Evolutionary conservation across 768 basidiomycete genomes (phyloP), one percentile per base, ranked within the genome.

Genomic region (Mrakia frigida): DNA sequence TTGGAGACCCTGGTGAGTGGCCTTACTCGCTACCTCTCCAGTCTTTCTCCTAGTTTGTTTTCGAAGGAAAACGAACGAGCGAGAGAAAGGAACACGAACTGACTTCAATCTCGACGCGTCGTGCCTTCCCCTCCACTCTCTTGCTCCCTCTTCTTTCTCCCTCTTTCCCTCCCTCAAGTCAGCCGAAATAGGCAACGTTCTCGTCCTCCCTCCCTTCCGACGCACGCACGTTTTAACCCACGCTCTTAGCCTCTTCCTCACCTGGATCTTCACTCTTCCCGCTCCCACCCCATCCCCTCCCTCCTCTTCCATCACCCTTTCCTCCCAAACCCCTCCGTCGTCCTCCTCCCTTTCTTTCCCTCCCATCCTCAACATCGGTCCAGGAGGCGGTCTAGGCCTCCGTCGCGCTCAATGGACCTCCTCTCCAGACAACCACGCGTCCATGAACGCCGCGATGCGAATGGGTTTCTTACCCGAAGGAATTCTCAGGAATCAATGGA

Each of bases 181-280:
- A 1, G 35, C 59, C 25, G 71, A 72, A 28, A 33, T 72, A 13
- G 71, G 71, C 3, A 53, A 72, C 59, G 71, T 72, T 6, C 35
- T 72, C 10, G 39, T 53, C 52, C 52, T 56, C 10, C 59, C 71
- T 1, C n/a, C 52, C 53, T 72, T 72, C 61, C 73, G 63, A 18
- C 59, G 60, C 14, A 74, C 73, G 4, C 60, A 74, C 46, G 63
- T 74, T 35, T 60, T 74, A 28, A 61, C 73, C 18, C 73, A 74
- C 25, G 59, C 73, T 9, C 46, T 60, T 14, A 41, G 39, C 31
- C 73, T 74, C 14, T 46, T 65, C 39, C n/a, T 74, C 25, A 35
- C 73, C 10, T 63, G 56, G 63, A 13, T n/a, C 21, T 74, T 74
- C 60, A 61, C 50, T 46, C 61, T 31, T 37, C 41, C 46, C 21